Percentiles rank a stretch among this genome's conserved stretches.
Evolutionary conservation across 2,329 filamentous ascomycete species (phyloP).

Genomic region (Ascochyta pisi): DNA sequence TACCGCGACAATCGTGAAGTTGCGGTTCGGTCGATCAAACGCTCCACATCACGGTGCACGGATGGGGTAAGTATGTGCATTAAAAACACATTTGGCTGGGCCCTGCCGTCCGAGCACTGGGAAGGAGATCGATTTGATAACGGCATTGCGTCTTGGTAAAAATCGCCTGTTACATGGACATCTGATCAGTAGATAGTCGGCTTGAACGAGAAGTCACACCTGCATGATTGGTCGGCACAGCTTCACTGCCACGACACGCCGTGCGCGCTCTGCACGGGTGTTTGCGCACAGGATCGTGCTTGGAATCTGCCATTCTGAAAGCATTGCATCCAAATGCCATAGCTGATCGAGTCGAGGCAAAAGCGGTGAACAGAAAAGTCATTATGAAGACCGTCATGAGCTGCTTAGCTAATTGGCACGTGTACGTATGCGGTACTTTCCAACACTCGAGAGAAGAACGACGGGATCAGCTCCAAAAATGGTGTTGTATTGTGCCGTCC

Average conservation of each 20-base stretch:
- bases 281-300: not conserved
- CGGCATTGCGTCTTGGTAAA: not conserved
- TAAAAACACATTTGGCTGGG: not conserved
- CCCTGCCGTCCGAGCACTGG: no score
- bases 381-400: not conserved
- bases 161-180: not conserved
- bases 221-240: not conserved
- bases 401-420: not conserved
- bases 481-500: conserved; percentile 1
- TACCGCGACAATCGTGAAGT: no score
- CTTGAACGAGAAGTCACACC: not conserved
- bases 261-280: not conserved
- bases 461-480: not conserved
- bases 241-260: not conserved
- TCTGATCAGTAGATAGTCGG: not conserved
- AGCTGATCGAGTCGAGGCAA: not conserved
- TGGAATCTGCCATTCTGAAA: not conserved
- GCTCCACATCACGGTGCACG: conserved; percentile 12
- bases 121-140: no score
- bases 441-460: not conserved
- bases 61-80: conserved; percentile 1
- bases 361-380: not conserved
- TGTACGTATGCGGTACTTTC: not conserved
- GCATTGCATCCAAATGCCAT: not conserved
- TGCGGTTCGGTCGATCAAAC: conserved; percentile 10